A percentile compares a stretch with the other conserved stretches of the same genome.
Evolutionary conservation across 208 protist species (phyloP).

Genomic region (Acanthamoeba healyi): DNA sequence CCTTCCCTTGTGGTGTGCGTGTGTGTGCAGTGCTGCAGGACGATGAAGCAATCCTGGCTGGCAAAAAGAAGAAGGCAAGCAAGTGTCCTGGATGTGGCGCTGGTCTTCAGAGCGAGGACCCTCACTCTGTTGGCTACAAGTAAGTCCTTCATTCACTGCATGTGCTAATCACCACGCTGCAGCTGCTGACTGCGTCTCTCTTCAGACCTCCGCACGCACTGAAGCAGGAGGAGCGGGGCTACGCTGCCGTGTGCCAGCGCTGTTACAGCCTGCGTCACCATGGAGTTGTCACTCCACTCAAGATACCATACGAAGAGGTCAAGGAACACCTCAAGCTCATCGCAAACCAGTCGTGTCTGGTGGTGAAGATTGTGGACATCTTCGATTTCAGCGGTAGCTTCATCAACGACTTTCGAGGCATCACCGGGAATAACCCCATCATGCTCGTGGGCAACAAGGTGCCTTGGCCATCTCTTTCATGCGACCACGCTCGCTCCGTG

Average conservation of each 20-base stretch:
- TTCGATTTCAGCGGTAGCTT: constrained; percentile 82
- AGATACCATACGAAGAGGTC: constrained; percentile 78
- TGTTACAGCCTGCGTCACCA: constrained; percentile 81
- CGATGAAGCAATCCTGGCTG: neutral
- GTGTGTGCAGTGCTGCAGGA: neutral
- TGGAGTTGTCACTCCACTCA: constrained; percentile 72
- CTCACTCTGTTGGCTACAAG: constrained; percentile 73
- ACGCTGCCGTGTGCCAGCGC: constrained; percentile 71
- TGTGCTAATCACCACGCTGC: neutral
- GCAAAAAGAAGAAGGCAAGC: neutral
- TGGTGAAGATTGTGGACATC: constrained; percentile 82
- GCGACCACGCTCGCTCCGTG: no score
- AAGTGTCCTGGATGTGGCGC: constrained; percentile 81
- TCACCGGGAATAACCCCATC: constrained; percentile 79
- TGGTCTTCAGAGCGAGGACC: constrained; percentile 49
- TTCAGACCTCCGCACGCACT: neutral
- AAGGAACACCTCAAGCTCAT: constrained; percentile 72
- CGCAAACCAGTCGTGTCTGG: constrained; percentile 71
- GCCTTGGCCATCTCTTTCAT: neutral
- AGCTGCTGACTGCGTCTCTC: neutral
- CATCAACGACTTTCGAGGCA: constrained; percentile 74
- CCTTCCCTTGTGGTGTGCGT: neutral
- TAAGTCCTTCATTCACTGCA: constrained; percentile 25
- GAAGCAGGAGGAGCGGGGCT: neutral
- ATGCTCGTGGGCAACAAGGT: constrained; percentile 80